Percentiles rank a stretch among this genome's conserved stretches.
Evolutionary conservation across 1,139 yeast genomes (phyloP).

Genomic region (Diutina sp.): DNA sequence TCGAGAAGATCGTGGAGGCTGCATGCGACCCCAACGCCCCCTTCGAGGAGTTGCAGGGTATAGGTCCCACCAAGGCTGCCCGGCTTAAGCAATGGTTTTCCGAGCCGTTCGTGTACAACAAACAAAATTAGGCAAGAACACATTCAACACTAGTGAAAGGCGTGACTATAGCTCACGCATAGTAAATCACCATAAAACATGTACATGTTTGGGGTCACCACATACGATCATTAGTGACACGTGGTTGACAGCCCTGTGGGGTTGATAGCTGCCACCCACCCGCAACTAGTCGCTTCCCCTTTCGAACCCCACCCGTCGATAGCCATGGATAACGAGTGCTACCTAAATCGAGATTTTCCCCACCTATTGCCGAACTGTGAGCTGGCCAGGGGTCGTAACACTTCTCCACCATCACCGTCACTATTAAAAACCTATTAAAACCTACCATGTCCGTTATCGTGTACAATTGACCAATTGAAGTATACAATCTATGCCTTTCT

Average conservation of each 20-base stretch:
- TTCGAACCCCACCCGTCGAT: neutral
- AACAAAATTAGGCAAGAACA: conserved; percentile 7
- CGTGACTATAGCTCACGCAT: neutral
- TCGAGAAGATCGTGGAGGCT: conserved; percentile 30
- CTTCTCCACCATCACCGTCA: neutral
- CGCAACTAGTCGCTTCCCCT: neutral
- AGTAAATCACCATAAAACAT: neutral
- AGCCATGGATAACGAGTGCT: neutral
- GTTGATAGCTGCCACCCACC: neutral
- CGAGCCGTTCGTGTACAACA: conserved; percentile 41
- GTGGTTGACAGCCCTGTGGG: neutral
- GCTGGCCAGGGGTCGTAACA: neutral
- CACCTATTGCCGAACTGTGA: neutral
- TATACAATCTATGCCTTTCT: neutral
- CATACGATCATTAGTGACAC: neutral
- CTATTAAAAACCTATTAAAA: neutral
- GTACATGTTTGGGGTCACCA: neutral
- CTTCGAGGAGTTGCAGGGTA: conserved; percentile 31
- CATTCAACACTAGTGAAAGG: neutral
- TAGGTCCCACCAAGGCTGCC: conserved; percentile 41
- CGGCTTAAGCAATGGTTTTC: conserved; percentile 31
- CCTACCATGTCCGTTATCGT: neutral
- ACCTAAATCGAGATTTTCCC: neutral
- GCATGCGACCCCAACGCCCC: conserved; percentile 15
- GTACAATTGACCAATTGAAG: neutral